These are phyloP conservation scores for Phaffia australis DNA, from an alignment of 768 basidiomycete species.

Conservation along the genomic window DNA sequence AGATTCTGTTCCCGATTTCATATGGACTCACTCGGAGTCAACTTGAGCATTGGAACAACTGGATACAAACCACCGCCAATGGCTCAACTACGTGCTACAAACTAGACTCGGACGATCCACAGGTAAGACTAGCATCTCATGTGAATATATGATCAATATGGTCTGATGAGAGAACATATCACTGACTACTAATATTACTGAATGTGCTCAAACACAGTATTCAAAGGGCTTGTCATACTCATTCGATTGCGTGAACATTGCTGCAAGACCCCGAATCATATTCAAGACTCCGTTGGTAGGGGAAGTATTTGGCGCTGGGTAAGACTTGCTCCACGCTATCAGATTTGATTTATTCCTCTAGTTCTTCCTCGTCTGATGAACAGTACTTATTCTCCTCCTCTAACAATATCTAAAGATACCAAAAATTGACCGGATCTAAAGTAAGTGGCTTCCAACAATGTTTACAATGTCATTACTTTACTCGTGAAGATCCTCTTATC, in stretches of 20 bases:
- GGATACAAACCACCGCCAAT: conserved; percentile 36
- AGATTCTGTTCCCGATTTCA: conserved; percentile 61
- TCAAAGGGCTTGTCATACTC: conserved; percentile 46
- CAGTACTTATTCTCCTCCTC: background rate
- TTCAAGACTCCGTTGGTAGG: conserved; percentile 54
- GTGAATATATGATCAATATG: background rate
- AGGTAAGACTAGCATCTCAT: conserved; percentile 17
- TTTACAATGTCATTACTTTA: no score
- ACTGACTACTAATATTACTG: background rate
- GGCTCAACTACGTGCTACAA: conserved; percentile 27
- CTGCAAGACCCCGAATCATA: conserved; percentile 49
- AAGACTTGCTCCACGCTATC: background rate
- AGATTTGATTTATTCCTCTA: no score
- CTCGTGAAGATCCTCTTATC: background rate
- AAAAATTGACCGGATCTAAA: conserved; percentile 48
- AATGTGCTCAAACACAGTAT: conserved; percentile 17
- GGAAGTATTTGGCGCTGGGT: conserved; percentile 72
- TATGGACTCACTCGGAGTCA: conserved; percentile 61
- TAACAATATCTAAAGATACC: conserved; percentile 48
- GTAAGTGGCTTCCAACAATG: background rate
- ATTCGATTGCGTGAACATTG: conserved; percentile 45
- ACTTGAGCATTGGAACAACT: conserved; percentile 56
- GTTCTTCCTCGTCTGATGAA: background rate
- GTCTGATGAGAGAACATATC: background rate
- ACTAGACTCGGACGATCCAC: conserved; percentile 34